Base-by-base conservation (phyloP, 768 basidiomycete species). In the Kwoniella dejecticola region DNA sequence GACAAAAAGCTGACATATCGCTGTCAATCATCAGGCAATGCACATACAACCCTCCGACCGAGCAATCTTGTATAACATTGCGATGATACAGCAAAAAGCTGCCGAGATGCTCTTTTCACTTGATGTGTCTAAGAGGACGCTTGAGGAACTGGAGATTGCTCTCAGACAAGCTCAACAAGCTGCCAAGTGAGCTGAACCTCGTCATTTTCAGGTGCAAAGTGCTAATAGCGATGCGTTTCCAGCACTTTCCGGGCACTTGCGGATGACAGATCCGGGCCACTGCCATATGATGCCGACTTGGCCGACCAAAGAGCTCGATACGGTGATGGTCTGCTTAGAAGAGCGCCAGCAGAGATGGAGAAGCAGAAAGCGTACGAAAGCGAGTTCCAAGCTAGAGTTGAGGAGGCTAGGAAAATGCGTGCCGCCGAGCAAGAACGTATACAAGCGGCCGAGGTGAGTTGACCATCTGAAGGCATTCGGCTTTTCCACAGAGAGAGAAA, bases 51-150 rank as follows among this genome's bases (percentile, higher is more conserved):
- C 93, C 0, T 84, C 83, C 57, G 96, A 99, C 81, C 93, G 94
- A 74, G 89, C 91, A 2, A 86, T 89, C 52, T 63, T 91, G 42
- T 98, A 94, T 80, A 98, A 99, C 78, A 90, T 97, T 70, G 94
- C 95, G 56, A 94, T 99, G 89, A 92, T 98, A 31, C 88, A 94
- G 78, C 96, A 99, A 77, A 97, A 97, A 79, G 88, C 90, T 0
- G 90, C 91, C 0, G 95, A 97, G 77, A 83, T 97, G 80, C 80
- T 98, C 24, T 87, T 92, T 66, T 83, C 85, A 0, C 80, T 94
- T 24, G 82, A 83, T 0, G 84, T 88, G 1, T 82, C 85, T 26
- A 91, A 92, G 76, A 87, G 95, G 19, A 85, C 88, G 1, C 82
- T 93, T 8, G 85, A 85, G 57, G 92, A 97, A 63, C 82, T 98